These are phyloP conservation scores for Phytopythium vexans DNA, from an alignment of 352 stramenopile genomes.

Conservation along the genomic window DNA sequence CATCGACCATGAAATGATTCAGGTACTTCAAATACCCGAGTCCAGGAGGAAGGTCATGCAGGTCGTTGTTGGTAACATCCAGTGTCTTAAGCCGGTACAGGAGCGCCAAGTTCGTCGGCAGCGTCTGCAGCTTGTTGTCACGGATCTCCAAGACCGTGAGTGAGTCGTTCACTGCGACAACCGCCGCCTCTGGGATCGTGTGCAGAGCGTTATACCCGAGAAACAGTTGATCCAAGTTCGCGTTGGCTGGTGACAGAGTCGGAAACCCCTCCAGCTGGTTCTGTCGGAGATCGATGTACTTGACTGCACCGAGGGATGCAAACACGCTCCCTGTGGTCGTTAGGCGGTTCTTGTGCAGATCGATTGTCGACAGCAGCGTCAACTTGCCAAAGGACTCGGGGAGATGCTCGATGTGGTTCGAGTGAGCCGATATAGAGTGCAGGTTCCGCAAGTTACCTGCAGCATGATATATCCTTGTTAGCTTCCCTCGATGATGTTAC, in stretches of 20 bases:
- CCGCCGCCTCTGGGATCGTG: conserved; percentile 36
- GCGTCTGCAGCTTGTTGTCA: conserved; percentile 69
- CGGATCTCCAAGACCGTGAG: conserved; percentile 74
- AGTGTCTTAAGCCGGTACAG: conserved; percentile 77
- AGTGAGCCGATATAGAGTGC: conserved; percentile 55
- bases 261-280: conserved; percentile 70
- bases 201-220: conserved; percentile 68
- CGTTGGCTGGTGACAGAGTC: conserved; percentile 32
- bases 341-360: conserved; percentile 77
- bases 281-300: conserved; percentile 70
- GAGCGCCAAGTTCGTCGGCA: conserved; percentile 57
- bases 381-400: conserved; percentile 46
- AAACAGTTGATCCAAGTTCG: conserved; percentile 65
- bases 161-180: conserved; percentile 54
- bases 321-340: conserved; percentile 30
- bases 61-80: conserved; percentile 82
- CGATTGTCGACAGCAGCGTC: conserved; percentile 41
- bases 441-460: conserved; percentile 37
- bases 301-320: conserved; percentile 26
- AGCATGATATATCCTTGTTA: neutral
- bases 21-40: conserved; percentile 78
- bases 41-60: conserved; percentile 62
- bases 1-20: conserved; percentile 69
- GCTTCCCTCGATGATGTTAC: neutral
- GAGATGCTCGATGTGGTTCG: conserved; percentile 56